A percentile compares a stretch with the other conserved stretches of the same genome.
Conservation (phyloP, 2,329 filamentous ascomycete genomes). For the Alternaria hordeiaustralica region DNA sequence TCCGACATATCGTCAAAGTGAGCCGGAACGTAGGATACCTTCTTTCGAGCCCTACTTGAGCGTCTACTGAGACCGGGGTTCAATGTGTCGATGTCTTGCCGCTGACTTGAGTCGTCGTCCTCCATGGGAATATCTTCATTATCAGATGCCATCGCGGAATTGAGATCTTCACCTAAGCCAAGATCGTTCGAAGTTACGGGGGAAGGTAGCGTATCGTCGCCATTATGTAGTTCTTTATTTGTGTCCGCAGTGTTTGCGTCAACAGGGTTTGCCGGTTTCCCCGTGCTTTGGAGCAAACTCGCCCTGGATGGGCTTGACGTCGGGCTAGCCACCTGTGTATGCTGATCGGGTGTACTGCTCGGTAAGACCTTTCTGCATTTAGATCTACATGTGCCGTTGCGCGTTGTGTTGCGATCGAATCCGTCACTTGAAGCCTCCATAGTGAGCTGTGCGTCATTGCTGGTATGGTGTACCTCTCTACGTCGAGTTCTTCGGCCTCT, state of each 20-base stretch:
- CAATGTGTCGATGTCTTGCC: neutral
- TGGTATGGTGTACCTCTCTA: neutral
- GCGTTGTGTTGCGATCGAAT: neutral
- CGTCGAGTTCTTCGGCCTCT: neutral
- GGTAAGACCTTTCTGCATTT: neutral
- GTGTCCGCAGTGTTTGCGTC: neutral
- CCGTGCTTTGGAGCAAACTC: neutral
- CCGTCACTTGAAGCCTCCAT: neutral
- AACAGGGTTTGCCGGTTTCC: neutral
- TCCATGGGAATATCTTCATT: neutral
- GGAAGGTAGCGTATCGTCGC: neutral
- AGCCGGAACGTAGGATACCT: constrained; percentile 14
- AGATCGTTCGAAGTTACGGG: neutral
- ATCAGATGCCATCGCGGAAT: neutral
- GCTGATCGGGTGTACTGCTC: neutral
- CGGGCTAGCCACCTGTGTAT: neutral
- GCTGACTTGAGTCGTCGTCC: neutral
- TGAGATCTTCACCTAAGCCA: neutral
- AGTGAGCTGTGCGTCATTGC: neutral
- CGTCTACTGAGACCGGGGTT: neutral
- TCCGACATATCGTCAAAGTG: constrained; percentile 5
- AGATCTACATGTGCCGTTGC: neutral
- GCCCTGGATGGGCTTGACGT: neutral
- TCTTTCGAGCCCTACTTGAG: constrained; percentile 10
- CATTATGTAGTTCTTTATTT: neutral